Evolutionary conservation across 768 basidiomycete genomes (phyloP).

Genomic region (Auriscalpium vulgare): DNA sequence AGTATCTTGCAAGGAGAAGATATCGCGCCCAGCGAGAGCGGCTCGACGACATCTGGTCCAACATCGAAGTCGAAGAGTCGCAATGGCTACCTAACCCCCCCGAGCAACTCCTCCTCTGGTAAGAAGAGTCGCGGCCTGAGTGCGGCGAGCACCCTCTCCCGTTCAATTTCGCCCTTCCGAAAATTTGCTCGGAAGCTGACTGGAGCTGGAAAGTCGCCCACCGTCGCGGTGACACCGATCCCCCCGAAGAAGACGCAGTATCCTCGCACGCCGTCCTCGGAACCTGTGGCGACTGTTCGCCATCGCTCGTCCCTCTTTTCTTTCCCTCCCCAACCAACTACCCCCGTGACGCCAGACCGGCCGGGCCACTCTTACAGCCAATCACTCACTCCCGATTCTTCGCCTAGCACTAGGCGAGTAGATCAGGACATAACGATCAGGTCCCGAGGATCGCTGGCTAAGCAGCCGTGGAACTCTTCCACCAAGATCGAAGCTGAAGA

Average conservation of each 20-base stretch:
- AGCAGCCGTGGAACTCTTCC: constrained; percentile 69
- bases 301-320: constrained; percentile 61
- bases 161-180: constrained; percentile 75
- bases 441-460: constrained; percentile 12
- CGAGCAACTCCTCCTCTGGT: constrained; percentile 37
- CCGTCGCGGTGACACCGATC: constrained; percentile 35
- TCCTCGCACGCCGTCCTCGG: constrained; percentile 42
- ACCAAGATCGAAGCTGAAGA: constrained; percentile 62
- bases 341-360: constrained; percentile 48
- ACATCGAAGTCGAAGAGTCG: constrained; percentile 34
- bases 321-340: constrained; percentile 33
- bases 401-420: constrained; percentile 37
- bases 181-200: constrained; percentile 70
- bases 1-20: constrained; percentile 43
- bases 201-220: constrained; percentile 28
- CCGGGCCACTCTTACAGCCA: constrained; percentile 61
- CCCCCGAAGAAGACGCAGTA: constrained; percentile 32
- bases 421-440: constrained; percentile 35
- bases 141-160: constrained; percentile 49
- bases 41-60: constrained; percentile 58
- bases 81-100: constrained; percentile 59
- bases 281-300: constrained; percentile 43
- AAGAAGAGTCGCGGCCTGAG: constrained; percentile 29
- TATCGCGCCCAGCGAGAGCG: constrained; percentile 55
- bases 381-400: constrained; percentile 65